Conservation (phyloP, 75 land plant genomes). For the Larix kaempferi region DNA sequence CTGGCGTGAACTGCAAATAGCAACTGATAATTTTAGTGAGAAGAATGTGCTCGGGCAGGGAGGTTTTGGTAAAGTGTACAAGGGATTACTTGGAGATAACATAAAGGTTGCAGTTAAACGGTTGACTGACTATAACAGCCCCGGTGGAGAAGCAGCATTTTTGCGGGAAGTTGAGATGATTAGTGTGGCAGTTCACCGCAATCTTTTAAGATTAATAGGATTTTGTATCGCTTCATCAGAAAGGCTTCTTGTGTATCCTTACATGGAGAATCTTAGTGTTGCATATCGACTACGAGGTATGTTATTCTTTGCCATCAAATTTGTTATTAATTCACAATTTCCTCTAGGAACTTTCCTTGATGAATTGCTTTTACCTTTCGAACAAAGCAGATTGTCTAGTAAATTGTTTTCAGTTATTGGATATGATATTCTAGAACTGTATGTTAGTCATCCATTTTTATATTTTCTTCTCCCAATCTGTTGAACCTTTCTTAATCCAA, state of each 20-base stretch:
- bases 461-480: constrained; percentile 1
- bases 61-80: constrained; percentile 83
- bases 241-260: constrained; percentile 84
- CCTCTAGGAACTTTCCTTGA: background rate
- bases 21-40: constrained; percentile 72
- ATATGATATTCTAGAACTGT: background rate
- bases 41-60: constrained; percentile 80
- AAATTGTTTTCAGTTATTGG: too few species aligned
- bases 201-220: constrained; percentile 71
- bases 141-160: constrained; percentile 73
- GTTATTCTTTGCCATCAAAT: background rate
- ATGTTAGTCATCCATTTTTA: too few species aligned
- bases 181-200: constrained; percentile 81
- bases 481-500: background rate
- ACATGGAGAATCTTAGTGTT: constrained; percentile 77
- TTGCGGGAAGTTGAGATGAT: constrained; percentile 83
- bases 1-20: constrained; percentile 68
- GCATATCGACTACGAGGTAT: constrained; percentile 72
- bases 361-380: background rate
- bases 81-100: constrained; percentile 63
- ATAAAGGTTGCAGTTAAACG: constrained; percentile 79
- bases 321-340: background rate
- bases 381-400: background rate
- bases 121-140: constrained; percentile 58
- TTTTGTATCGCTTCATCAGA: constrained; percentile 80